Evolutionary conservation across 169 alveolate species (phyloP), one percentile per base, ranked within the genome.

Genomic region (Eimeria brunetti): DNA sequence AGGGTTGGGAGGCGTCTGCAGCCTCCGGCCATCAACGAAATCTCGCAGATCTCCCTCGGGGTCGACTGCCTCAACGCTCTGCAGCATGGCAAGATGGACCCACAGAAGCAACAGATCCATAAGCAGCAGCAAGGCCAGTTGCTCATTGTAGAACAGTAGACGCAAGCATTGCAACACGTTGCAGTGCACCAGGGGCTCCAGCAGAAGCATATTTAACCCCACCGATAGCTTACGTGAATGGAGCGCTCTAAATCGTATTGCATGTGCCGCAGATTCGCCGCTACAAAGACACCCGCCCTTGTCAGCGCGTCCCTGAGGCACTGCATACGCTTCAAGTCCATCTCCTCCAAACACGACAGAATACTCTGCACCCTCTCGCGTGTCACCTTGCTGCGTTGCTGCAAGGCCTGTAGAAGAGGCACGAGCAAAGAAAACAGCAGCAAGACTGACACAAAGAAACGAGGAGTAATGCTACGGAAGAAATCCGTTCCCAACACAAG

Each of bases 271-370:
- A 94, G 96, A 38, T 84, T 51, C 71, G 96, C 96, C 33, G 94
- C 94, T 60, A 80, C 86, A 81, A 71, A 94, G 44, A 94, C 96
- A 51, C 76, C 73, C 5, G 83, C 89, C 58, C 88, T 94, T 8
- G 89, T 71, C 78, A 94, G 83, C 12, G 96, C 93, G n/a, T 94
- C 94, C 51, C 94, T 80, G 75, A 94, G 81, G 88, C 96, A 94
- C 64, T 80, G 88, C 78, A 94, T 86, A 62, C 96, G 96, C 53
- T 94, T 94, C 81, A 80, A 73, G 84, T 94, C 96, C 96, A 94
- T 94, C 78, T 94, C 96, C 73, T 85, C 88, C 51, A 94, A 51
- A n/a, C 86, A 71, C 27, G 71, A 67, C 53, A 94, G 56, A 69
- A 91, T 91, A 22, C 85, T 78, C 46, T 51, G 46, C 95, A 91